Evolutionary conservation across 1,139 yeast species (phyloP).

Genomic region (Yamadazyma dendronema): DNA sequence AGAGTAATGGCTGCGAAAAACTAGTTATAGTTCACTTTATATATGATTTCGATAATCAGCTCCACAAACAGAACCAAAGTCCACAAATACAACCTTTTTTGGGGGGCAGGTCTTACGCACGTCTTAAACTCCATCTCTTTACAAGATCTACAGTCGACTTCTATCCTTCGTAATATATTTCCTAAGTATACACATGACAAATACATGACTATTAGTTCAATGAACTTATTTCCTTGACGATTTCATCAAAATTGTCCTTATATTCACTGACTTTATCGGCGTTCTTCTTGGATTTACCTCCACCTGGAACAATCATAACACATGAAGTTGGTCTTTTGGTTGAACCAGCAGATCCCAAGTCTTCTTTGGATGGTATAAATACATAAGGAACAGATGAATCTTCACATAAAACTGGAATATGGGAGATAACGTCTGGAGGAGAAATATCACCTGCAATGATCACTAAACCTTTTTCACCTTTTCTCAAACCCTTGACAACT

Average conservation of each 20-base stretch:
- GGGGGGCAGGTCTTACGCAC: too few species aligned
- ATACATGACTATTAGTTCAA: conserved; percentile 17
- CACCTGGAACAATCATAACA: conserved; percentile 97
- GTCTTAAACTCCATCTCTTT: too few species aligned
- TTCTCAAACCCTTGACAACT: conserved; percentile 95
- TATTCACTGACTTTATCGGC: conserved; percentile 84
- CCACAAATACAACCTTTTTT: too few species aligned
- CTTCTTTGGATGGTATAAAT: conserved; percentile 96
- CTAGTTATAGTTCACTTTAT: neutral
- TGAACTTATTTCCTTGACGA: conserved; percentile 80
- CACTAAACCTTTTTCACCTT: conserved; percentile 97
- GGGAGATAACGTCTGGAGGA: conserved; percentile 96
- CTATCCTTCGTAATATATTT: conserved; percentile 4
- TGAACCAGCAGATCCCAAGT: conserved; percentile 97
- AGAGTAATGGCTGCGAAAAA: conserved; percentile 9
- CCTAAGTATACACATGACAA: conserved; percentile 7
- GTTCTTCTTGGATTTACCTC: conserved; percentile 80
- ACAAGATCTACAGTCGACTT: too few species aligned
- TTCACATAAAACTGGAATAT: conserved; percentile 95
- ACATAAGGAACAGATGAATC: conserved; percentile 87
- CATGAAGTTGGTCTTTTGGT: conserved; percentile 99
- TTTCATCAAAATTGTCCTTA: conserved; percentile 89
- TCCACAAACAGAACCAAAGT: neutral
- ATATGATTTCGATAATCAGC: neutral
- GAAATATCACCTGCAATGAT: conserved; percentile 97